Base-by-base conservation (phyloP, 495 filamentous ascomycete species). In the Lasiosphaeria hispida region DNA sequence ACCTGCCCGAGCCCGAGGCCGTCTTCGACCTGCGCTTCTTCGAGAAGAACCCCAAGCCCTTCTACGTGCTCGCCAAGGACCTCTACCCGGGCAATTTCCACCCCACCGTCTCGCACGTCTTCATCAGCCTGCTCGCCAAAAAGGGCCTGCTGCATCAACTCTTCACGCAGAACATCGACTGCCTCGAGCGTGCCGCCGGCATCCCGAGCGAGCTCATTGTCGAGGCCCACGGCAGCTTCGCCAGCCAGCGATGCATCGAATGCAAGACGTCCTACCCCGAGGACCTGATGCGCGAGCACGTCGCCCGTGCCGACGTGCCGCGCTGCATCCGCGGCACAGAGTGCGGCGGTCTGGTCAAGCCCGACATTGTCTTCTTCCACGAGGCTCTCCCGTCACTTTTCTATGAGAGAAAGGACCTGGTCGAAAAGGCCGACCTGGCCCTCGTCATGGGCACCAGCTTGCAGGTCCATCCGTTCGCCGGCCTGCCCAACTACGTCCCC, bases 151-250 rank as follows among this genome's bases (percentile, higher is more conserved):
- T 98, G 11, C 73, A 89, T 62, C 93, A 91, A 75, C 80, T 92
- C 40, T 98, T 96, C 74, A 96, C 95, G 5, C 94, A 98, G 70
- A 98, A 98, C 69, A 96, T 98, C 64, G 94, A 98, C 75, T 92
- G 89, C 64, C 80, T 98, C 18, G 94, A 98, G 72, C 85, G 93
- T 35, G 80, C 84, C 62, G 95, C 94, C 8, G 94, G 94, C 42
- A 82, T 98, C 13, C 89, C 91, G 0, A 78, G 75, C 0, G 84
- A 94, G 5, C 82, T 82, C 72, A 91, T 98, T 52, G 78, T 97
- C 18, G 93, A 97, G 73, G 94, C 95, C 9, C 94, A 98, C 69
- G 94, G 94, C 43, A 95, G 90, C 67, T 98, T 97, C 70, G 93
- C 93, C 9, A 79, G 79, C 7, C 92, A 96, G 70, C 81, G 83